A percentile compares a stretch with the other conserved stretches of the same genome.
These are phyloP conservation scores for Penicillium sp. DNA, from an alignment of 2,329 filamentous ascomycete genomes.

Conservation along the genomic window DNA sequence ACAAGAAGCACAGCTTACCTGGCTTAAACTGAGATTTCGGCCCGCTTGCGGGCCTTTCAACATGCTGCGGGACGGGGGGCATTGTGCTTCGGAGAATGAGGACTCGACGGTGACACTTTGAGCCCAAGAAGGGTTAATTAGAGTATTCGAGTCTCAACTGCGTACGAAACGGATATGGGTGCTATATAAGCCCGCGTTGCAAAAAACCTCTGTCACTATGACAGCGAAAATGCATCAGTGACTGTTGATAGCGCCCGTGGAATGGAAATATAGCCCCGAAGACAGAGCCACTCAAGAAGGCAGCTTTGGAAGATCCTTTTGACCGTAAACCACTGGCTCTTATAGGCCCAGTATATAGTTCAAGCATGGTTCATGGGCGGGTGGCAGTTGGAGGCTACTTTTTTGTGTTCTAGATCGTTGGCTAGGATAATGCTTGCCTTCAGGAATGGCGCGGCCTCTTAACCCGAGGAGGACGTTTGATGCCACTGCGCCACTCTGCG, in stretches of 20 bases:
- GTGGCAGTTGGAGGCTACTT: not conserved
- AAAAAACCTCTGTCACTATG: conserved; percentile 8
- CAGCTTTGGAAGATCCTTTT: not conserved
- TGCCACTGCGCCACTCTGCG: not conserved
- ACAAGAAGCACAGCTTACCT: conserved; percentile 20
- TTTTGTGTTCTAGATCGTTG: not conserved
- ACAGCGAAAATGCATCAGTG: not conserved
- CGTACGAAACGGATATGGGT: not conserved
- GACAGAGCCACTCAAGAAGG: not conserved
- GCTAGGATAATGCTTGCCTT: not conserved
- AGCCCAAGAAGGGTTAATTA: not conserved
- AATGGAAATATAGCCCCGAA: not conserved
- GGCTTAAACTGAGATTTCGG: conserved; percentile 37
- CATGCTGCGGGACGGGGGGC: conserved; percentile 17
- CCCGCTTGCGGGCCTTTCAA: conserved; percentile 24
- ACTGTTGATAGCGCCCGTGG: not conserved
- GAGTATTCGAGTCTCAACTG: not conserved
- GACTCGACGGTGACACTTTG: not conserved
- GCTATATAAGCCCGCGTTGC: conserved; percentile 3
- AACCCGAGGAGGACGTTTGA: not conserved
- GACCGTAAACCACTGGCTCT: too few species aligned
- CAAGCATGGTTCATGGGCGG: not conserved
- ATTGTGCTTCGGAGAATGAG: conserved; percentile 4
- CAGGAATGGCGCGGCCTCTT: not conserved
- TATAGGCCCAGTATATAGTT: not conserved